These are phyloP conservation scores for Camellia japonica DNA, from an alignment of 148 eudicot species.

Conservation along the genomic window DNA sequence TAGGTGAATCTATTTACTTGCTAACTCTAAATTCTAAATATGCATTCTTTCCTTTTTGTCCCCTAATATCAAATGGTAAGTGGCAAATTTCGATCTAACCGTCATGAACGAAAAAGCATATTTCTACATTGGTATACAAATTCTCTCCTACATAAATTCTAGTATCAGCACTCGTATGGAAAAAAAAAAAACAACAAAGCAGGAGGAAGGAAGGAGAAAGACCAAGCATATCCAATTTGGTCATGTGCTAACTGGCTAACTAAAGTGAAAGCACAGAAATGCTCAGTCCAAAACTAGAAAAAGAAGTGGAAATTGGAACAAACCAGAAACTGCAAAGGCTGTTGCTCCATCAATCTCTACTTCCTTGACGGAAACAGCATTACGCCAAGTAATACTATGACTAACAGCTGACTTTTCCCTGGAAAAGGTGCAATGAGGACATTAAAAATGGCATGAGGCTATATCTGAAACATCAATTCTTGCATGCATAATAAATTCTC, in stretches of 20 bases:
- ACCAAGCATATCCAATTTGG: neutral
- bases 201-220: neutral
- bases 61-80: neutral
- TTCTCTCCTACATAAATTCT: neutral
- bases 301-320: conserved; percentile 17
- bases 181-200: neutral
- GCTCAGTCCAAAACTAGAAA: neutral
- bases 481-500: neutral
- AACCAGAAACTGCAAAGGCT: conserved; percentile 88
- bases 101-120: neutral
- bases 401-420: conserved; percentile 95
- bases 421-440: conserved; percentile 15
- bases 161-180: neutral
- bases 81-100: neutral
- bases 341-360: conserved; percentile 77
- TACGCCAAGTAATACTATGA: conserved; percentile 73
- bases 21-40: neutral
- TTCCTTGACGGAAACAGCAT: conserved; percentile 58
- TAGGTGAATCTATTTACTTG: neutral
- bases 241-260: neutral
- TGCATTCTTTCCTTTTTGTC: neutral
- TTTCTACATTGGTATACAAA: neutral
- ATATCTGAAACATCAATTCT: neutral
- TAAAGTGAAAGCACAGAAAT: neutral
- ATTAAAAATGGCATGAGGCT: neutral